These are phyloP conservation scores for Phytopythium chamaehyphon DNA, from an alignment of 352 stramenopile species.

Conservation along the genomic window DNA sequence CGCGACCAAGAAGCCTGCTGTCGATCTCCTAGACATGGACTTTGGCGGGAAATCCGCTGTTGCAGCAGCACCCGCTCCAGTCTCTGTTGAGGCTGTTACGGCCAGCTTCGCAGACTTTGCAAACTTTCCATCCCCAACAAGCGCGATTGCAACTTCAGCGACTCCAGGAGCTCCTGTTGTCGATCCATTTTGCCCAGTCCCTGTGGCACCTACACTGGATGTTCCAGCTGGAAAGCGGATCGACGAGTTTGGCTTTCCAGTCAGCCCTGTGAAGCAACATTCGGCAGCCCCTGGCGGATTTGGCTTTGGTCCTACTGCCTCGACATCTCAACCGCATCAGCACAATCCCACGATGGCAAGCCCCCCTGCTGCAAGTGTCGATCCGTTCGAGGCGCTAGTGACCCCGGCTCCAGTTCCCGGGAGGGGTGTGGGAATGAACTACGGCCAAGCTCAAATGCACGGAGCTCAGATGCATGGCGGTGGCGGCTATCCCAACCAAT, in stretches of 20 bases:
- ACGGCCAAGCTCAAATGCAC: neutral
- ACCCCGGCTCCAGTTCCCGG: neutral
- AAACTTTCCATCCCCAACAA: conserved; percentile 42
- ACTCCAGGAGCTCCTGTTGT: conserved; percentile 5
- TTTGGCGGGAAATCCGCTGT: conserved; percentile 41
- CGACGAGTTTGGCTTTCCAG: conserved; percentile 51
- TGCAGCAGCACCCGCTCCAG: conserved; percentile 9
- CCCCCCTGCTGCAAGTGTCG: conserved; percentile 19
- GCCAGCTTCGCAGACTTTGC: conserved; percentile 58
- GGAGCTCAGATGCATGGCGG: no score
- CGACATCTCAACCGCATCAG: conserved; percentile 3
- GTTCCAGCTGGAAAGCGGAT: conserved; percentile 21
- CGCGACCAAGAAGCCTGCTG: conserved; percentile 25
- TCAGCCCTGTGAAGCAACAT: conserved; percentile 41
- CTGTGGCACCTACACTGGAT: neutral
- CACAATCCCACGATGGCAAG: conserved; percentile 9
- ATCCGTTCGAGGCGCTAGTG: conserved; percentile 52
- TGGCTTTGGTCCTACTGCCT: conserved; percentile 27
- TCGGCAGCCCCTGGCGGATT: conserved; percentile 16
- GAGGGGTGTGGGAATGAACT: conserved; percentile 1
- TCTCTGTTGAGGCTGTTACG: conserved; percentile 13
- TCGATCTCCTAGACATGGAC: conserved; percentile 64
- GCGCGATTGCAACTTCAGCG: conserved; percentile 9
- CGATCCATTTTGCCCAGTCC: conserved; percentile 13
- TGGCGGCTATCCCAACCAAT: no score